Evolutionary conservation across 139 green algal genomes (phyloP).

Genomic region (Penium margaritaceum): DNA sequence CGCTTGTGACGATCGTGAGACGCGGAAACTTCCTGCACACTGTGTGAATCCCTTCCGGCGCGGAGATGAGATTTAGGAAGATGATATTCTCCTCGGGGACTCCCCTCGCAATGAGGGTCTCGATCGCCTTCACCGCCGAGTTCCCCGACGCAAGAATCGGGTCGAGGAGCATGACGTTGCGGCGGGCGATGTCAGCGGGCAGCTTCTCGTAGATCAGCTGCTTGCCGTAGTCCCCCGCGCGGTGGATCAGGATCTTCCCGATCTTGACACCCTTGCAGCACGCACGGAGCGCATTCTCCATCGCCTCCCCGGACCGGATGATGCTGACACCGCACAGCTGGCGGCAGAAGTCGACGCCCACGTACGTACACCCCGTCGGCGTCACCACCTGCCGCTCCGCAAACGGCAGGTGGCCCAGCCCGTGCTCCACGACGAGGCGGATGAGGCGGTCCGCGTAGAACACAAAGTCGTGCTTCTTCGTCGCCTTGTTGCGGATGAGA

Average conservation of each 20-base stretch:
- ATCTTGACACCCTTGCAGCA: slow-evolving; percentile 98
- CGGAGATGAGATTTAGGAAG: slow-evolving; percentile 82
- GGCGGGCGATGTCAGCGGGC: slow-evolving; percentile 77
- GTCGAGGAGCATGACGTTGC: slow-evolving; percentile 88
- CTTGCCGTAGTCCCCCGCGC: slow-evolving; percentile 36
- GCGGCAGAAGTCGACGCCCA: too few species aligned
- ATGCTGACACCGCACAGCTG: too few species aligned
- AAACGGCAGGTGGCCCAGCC: slow-evolving; percentile 81
- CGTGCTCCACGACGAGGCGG: slow-evolving; percentile 60
- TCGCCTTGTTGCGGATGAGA: slow-evolving; percentile 76
- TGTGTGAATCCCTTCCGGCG: slow-evolving; percentile 75
- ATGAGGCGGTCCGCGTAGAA: slow-evolving; percentile 85
- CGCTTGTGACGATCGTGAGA: slow-evolving; percentile 82
- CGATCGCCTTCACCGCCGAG: slow-evolving; percentile 41
- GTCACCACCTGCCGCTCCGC: slow-evolving; percentile 76
- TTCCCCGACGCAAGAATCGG: slow-evolving; percentile 79
- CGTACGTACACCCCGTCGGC: too few species aligned
- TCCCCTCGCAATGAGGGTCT: slow-evolving; percentile 76
- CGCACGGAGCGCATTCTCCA: slow-evolving; percentile 89
- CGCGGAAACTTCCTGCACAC: slow-evolving; percentile 65
- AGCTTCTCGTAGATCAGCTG: slow-evolving; percentile 86
- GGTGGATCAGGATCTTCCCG: slow-evolving; percentile 91
- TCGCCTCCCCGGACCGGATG: slow-evolving; percentile 82
- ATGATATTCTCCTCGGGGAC: slow-evolving; percentile 81
- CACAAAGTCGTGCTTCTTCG: slow-evolving; percentile 81